Percentiles rank a stretch among this genome's conserved stretches.
Conservation (phyloP, 2,329 filamentous ascomycete species). For the Cladosporium sp. region DNA sequence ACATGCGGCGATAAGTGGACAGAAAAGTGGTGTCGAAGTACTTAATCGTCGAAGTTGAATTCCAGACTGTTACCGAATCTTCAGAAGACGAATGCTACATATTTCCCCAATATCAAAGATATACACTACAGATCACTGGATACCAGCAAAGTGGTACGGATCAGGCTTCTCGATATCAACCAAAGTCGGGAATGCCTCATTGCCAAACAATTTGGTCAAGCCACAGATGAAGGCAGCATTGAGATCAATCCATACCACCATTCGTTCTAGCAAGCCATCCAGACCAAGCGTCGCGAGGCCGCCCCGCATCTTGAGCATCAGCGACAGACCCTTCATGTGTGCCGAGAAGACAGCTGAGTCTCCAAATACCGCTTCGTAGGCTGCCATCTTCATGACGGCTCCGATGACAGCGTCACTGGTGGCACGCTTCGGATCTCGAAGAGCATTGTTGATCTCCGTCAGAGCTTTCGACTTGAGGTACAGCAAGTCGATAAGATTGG, state of each 20-base stretch:
- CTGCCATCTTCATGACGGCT: conserved; percentile 48
- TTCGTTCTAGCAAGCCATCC: conserved; percentile 42
- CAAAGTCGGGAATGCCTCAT: conserved; percentile 17
- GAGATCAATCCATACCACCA: conserved; percentile 45
- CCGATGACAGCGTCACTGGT: conserved; percentile 41
- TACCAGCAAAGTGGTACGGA: conserved; percentile 23
- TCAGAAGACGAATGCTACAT: not conserved
- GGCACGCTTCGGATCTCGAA: conserved; percentile 24
- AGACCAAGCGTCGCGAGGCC: conserved; percentile 40
- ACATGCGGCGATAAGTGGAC: too few species aligned
- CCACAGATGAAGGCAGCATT: conserved; percentile 23
- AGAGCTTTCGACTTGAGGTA: conserved; percentile 40
- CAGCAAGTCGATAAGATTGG: conserved; percentile 32
- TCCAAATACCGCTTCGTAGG: conserved; percentile 48
- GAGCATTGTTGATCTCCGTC: conserved; percentile 35
- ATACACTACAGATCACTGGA: conserved; percentile 2
- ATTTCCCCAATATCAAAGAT: not conserved
- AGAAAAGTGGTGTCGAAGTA: too few species aligned
- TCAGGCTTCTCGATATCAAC: conserved; percentile 22
- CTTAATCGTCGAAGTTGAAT: too few species aligned
- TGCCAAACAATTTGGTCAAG: conserved; percentile 15
- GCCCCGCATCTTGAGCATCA: conserved; percentile 40
- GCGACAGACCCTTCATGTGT: conserved; percentile 43
- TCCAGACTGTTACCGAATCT: not conserved
- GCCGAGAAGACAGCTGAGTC: conserved; percentile 36